These are phyloP conservation scores for Tillandsia leiboldiana DNA, from an alignment of 176 grass and related monocot species.

Conservation along the genomic window DNA sequence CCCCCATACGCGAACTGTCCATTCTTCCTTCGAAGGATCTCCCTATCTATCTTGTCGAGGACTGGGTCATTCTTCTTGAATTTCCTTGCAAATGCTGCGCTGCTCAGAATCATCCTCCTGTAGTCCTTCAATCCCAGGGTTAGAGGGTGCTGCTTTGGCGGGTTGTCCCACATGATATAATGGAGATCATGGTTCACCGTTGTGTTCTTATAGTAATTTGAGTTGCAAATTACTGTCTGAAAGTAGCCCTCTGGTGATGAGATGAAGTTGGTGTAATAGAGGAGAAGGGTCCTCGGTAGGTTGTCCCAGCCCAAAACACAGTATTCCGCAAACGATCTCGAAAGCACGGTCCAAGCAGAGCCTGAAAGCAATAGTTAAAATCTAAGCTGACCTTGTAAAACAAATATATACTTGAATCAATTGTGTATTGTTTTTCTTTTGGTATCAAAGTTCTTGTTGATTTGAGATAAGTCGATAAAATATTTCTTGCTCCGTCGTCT, in stretches of 20 bases:
- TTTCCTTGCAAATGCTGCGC: slow-evolving; percentile 63
- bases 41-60: slow-evolving; percentile 73
- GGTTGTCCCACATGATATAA: slow-evolving; percentile 77
- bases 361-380: slow-evolving; percentile 29
- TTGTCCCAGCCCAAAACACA: slow-evolving; percentile 76
- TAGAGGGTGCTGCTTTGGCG: slow-evolving; percentile 95
- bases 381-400: not conserved
- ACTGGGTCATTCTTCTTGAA: slow-evolving; percentile 58
- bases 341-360: slow-evolving; percentile 89
- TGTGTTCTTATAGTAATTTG: slow-evolving; percentile 44
- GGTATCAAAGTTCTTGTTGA: too few species aligned
- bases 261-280: slow-evolving; percentile 87
- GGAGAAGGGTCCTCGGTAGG: slow-evolving; percentile 74
- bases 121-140: slow-evolving; percentile 54
- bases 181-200: slow-evolving; percentile 78
- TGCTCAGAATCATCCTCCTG: slow-evolving; percentile 70
- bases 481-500: too few species aligned
- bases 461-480: too few species aligned
- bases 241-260: slow-evolving; percentile 98
- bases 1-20: slow-evolving; percentile 57
- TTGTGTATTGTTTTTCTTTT: not conserved
- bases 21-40: slow-evolving; percentile 47
- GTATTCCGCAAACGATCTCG: slow-evolving; percentile 75
- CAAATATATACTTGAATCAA: not conserved
- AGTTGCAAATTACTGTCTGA: slow-evolving; percentile 96